A percentile compares a stretch with the other conserved stretches of the same genome.
Evolutionary conservation across 345 rosid genomes (phyloP).

Genomic region (Moricandia arvensis): DNA sequence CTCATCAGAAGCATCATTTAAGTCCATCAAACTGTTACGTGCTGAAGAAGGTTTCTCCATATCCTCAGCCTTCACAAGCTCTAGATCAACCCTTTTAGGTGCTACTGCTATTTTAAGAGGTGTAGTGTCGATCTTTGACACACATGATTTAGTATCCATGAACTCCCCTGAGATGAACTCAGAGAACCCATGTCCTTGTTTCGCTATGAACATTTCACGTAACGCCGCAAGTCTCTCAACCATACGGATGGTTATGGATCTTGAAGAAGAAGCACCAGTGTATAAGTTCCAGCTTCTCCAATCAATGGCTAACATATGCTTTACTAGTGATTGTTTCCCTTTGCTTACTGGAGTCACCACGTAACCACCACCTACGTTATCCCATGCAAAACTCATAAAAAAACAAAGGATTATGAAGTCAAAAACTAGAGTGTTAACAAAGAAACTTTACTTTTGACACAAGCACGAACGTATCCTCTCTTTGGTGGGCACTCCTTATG

Average conservation of each 20-base stretch:
- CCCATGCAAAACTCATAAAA: not conserved
- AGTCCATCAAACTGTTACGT: constrained; percentile 49
- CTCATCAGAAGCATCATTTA: constrained; percentile 71
- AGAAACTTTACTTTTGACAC: constrained; percentile 74
- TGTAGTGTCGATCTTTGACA: constrained; percentile 34
- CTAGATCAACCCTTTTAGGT: constrained; percentile 19
- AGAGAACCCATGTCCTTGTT: constrained; percentile 48
- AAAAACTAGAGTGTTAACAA: not conserved
- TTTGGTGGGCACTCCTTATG: constrained; percentile 74
- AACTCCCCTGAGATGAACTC: constrained; percentile 45
- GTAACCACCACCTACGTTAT: constrained; percentile 79
- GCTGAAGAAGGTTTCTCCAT: constrained; percentile 45
- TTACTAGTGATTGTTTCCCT: constrained; percentile 73
- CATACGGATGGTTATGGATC: constrained; percentile 71
- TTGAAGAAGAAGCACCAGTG: constrained; percentile 56
- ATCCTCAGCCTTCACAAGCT: constrained; percentile 36
- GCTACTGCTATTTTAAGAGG: constrained; percentile 37
- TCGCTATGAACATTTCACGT: constrained; percentile 69
- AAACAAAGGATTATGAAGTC: not conserved
- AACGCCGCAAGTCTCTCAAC: constrained; percentile 89
- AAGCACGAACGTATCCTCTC: constrained; percentile 84
- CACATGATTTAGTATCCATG: constrained; percentile 32
- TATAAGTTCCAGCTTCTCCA: constrained; percentile 88
- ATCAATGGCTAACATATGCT: constrained; percentile 90
- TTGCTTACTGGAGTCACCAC: constrained; percentile 71